Base-by-base conservation (phyloP, 2,329 filamentous ascomycete species). In the Aspergillus hortae region DNA sequence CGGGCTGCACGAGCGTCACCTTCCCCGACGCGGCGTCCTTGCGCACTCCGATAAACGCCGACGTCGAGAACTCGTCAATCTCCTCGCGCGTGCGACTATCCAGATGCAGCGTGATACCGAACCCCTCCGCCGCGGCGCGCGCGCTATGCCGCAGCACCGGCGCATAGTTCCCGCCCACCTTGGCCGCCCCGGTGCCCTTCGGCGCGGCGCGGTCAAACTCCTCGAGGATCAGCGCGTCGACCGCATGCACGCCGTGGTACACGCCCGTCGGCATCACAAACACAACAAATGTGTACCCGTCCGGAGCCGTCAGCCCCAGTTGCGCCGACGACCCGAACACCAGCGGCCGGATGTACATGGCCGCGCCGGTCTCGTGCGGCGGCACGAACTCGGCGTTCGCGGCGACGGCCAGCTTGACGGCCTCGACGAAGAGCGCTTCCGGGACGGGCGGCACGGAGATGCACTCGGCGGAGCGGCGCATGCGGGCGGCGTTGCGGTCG, bases 51-150 rank as follows among this genome's bases (percentile, higher is more conserved):
- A 97, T 88, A 71, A 99, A 97, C 1, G 90, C 92, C 57, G 87
- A 92, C 0, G 94, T 97, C 60, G 88, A 94, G 69, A 97, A 99
- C 79, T 99, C 92, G 66, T 99, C 92, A 56, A 99, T 83, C 69
- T 95, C 90, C 54, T 84, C 87, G 61, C 92, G 83, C 9, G 83
- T 89, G 65, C 86, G 85, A 69, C 89, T 94, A 74, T 97, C 94
- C 49, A 97, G 77, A 70, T 97, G 92, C 64, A 97, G 78, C 2
- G 92, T 97, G 66, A 97, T 97, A n/a, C 90, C 92, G 66, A 83
- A 97, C 30, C 92, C 92, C 54, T 90, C 82, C 15, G 78, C 76
- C 52, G 87, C 78, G 1, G 94, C 92, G 65, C 82, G 86, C 63
- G 95, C 91, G 66, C 89, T 95, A 80, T 90, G 91, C 51, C 88